These are phyloP conservation scores for Paecilomyces sp. DNA, from an alignment of 2,329 filamentous ascomycete genomes.

Conservation along the genomic window DNA sequence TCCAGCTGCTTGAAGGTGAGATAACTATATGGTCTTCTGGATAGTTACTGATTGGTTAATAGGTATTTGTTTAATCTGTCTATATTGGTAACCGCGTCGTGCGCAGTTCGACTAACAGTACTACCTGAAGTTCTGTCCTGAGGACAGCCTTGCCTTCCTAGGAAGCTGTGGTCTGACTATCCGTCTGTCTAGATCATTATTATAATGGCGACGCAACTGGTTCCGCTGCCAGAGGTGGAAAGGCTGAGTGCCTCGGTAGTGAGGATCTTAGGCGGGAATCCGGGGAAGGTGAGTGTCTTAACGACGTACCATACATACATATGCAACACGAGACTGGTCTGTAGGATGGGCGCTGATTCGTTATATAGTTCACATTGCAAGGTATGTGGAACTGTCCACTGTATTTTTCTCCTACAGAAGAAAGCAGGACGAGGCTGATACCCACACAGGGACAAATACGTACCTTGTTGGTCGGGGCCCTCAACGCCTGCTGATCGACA, in stretches of 20 bases:
- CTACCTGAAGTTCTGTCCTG: not conserved
- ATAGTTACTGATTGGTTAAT: no score
- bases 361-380: conserved; percentile 51
- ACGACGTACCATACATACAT: no score
- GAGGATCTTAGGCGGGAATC: conserved; percentile 83
- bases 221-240: conserved; percentile 64
- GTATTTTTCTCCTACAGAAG: not conserved
- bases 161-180: not conserved
- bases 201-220: conserved; percentile 55
- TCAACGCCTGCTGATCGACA: conserved; percentile 76
- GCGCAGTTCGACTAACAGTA: no score
- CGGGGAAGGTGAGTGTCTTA: conserved; percentile 58
- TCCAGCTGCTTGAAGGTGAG: no score
- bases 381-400: conserved; percentile 24
- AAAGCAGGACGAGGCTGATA: not conserved
- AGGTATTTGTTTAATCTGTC: no score
- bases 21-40: no score
- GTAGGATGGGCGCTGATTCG: no score
- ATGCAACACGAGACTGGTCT: no score
- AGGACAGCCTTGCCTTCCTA: not conserved
- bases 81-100: no score
- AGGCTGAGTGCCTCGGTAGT: conserved; percentile 71
- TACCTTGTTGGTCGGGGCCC: conserved; percentile 77
- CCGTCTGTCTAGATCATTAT: not conserved
- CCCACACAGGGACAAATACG: conserved; percentile 69